Evolutionary conservation across 1,139 yeast genomes (phyloP).

Genomic region (Sugiyamaella sp.): DNA sequence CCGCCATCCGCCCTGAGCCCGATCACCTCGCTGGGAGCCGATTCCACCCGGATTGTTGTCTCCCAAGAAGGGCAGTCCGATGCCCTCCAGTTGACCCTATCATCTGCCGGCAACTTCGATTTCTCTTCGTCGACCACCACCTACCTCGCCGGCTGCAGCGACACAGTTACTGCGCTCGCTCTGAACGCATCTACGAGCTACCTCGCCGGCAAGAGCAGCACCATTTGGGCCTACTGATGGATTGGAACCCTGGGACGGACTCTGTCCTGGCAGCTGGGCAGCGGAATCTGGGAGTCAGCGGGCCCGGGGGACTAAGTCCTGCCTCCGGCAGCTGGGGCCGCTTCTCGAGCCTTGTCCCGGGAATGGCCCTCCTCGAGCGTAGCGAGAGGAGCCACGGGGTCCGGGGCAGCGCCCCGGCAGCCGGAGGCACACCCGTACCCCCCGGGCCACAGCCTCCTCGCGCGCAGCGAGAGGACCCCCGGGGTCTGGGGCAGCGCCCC

Average conservation of each 20-base stretch:
- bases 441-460: no score
- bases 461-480: not conserved
- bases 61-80: conserved; percentile 9
- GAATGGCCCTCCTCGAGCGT: no score
- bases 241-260: not conserved
- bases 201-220: conserved; percentile 25
- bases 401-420: conserved; percentile 5
- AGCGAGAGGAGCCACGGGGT: conserved; percentile 2
- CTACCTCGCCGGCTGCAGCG: conserved; percentile 9
- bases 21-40: conserved; percentile 1
- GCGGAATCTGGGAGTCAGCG: no score
- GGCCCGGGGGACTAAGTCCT: no score
- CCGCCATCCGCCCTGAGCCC: not conserved
- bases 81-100: not conserved
- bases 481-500: conserved; percentile 1
- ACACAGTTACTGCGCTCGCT: conserved; percentile 13
- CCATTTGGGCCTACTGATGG: conserved; percentile 3
- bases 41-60: conserved; percentile 4
- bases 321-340: conserved; percentile 7
- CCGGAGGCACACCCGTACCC: not conserved
- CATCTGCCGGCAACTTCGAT: conserved; percentile 1
- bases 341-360: conserved; percentile 1
- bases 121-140: not conserved
- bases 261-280: not conserved
- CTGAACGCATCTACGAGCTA: conserved; percentile 12